Percentiles rank a stretch among this genome's conserved stretches.
phyloP scores from a whole-genome alignment of 2,329 filamentous ascomycete genomes.

The Aspergillus phoenicis region DNA sequence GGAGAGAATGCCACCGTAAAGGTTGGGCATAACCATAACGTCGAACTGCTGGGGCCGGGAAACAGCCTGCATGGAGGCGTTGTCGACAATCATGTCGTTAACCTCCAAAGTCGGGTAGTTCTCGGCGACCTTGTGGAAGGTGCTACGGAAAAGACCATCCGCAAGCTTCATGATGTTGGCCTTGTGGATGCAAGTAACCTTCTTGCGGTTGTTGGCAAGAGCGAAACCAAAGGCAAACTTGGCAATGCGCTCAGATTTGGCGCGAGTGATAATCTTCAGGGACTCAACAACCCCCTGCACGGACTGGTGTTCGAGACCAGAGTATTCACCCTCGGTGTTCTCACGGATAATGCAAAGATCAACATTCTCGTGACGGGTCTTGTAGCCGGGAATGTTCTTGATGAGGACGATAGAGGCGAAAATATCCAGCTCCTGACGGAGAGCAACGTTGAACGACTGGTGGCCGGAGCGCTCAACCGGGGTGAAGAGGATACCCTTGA shows the following conservation, averaged over 20 bases:
- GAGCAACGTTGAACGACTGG: slow-evolving; percentile 98
- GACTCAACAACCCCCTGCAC: slow-evolving; percentile 96
- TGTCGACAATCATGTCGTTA: slow-evolving; percentile 99
- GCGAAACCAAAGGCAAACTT: slow-evolving; percentile 99
- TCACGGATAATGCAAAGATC: slow-evolving; percentile 99
- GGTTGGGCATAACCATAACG: slow-evolving; percentile 99
- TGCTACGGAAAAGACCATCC: slow-evolving; percentile 97
- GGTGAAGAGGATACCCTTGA: slow-evolving; percentile 98
- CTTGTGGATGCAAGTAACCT: slow-evolving; percentile 99
- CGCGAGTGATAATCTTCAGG: slow-evolving; percentile 98
- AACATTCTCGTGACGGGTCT: slow-evolving; percentile 95
- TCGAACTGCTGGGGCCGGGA: slow-evolving; percentile 97
- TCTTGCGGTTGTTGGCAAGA: slow-evolving; percentile 97
- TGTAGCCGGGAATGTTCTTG: slow-evolving; percentile 99
- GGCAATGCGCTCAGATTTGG: slow-evolving; percentile 98
- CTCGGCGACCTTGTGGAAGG: slow-evolving; percentile 89
- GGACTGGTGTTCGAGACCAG: slow-evolving; percentile 96
- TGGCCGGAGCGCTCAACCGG: slow-evolving; percentile 95
- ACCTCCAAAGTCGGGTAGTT: slow-evolving; percentile 94
- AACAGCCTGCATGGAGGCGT: slow-evolving; percentile 99
- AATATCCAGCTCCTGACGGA: slow-evolving; percentile 99
- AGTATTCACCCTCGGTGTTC: slow-evolving; percentile 99
- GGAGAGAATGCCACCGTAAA: slow-evolving; percentile 98
- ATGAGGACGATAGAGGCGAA: slow-evolving; percentile 97
- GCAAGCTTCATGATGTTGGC: slow-evolving; percentile 99